Conservation (phyloP, 2,329 filamentous ascomycete genomes). For the Beauveria asiatica region DNA sequence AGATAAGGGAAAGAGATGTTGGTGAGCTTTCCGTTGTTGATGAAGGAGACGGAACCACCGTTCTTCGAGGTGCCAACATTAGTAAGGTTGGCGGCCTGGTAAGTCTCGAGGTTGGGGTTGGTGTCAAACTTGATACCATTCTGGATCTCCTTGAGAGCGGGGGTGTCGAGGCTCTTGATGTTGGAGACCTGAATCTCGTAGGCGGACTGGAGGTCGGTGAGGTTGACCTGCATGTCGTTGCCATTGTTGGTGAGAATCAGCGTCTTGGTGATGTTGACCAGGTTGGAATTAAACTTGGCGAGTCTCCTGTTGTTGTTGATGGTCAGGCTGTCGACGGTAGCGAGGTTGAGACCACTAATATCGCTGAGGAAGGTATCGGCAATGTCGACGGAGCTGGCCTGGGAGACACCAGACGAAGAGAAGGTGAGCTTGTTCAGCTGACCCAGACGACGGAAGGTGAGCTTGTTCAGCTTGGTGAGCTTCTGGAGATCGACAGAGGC, state of each 20-base stretch:
- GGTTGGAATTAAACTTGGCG: conserved; percentile 63
- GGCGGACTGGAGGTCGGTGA: conserved; percentile 66
- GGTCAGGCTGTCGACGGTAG: conserved; percentile 61
- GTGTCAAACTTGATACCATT: conserved; percentile 77
- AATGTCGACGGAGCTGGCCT: conserved; percentile 63
- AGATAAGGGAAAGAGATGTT: conserved; percentile 73
- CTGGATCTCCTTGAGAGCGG: conserved; percentile 64
- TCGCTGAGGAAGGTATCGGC: conserved; percentile 76
- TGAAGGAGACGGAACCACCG: conserved; percentile 42
- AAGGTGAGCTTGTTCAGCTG: conserved; percentile 42
- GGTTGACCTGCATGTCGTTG: conserved; percentile 56
- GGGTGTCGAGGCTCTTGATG: conserved; percentile 63
- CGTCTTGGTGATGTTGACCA: conserved; percentile 63
- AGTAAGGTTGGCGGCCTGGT: conserved; percentile 64
- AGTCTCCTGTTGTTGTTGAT: conserved; percentile 89
- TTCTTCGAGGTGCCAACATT: conserved; percentile 38
- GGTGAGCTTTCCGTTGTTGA: conserved; percentile 51
- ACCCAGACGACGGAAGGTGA: conserved; percentile 67
- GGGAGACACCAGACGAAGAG: conserved; percentile 49
- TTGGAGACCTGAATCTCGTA: conserved; percentile 54
- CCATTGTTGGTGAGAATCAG: conserved; percentile 78
- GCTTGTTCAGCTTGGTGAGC: conserved; percentile 56
- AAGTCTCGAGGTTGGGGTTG: conserved; percentile 55
- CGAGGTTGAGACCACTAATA: conserved; percentile 73
- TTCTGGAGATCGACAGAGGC: conserved; percentile 56